Percentiles rank a stretch among this genome's conserved stretches.
These are phyloP conservation scores for Kwoniella botswanensis DNA, from an alignment of 768 basidiomycete genomes.

Conservation along the genomic window DNA sequence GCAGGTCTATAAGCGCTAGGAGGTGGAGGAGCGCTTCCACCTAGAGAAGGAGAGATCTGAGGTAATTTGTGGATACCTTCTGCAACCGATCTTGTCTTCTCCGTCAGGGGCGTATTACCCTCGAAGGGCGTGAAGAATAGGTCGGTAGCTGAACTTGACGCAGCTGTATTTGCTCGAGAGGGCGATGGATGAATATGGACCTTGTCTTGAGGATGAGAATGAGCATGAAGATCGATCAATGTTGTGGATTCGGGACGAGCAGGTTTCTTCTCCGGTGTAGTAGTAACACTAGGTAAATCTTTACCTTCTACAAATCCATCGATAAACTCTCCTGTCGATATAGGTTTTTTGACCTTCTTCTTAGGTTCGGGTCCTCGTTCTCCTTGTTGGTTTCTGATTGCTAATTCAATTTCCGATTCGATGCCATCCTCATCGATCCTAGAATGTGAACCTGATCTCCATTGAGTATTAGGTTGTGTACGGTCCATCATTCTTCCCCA, in stretches of 20 bases:
- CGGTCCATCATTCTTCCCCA: slow-evolving; percentile 18
- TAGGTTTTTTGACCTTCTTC: neutral
- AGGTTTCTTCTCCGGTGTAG: slow-evolving; percentile 8
- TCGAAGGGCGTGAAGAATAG: slow-evolving; percentile 23
- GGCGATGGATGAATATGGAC: neutral
- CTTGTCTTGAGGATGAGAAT: neutral
- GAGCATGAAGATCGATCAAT: slow-evolving; percentile 1
- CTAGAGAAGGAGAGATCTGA: neutral
- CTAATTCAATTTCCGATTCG: neutral
- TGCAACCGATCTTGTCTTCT: slow-evolving; percentile 15
- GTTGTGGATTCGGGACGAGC: slow-evolving; percentile 17
- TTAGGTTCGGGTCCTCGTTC: neutral
- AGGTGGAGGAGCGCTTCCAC: neutral
- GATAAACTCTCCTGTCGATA: neutral
- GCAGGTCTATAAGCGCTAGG: slow-evolving; percentile 10
- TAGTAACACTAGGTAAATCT: neutral
- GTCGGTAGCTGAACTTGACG: slow-evolving; percentile 19
- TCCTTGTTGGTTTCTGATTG: neutral
- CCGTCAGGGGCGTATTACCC: slow-evolving; percentile 22
- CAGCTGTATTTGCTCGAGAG: slow-evolving; percentile 10
- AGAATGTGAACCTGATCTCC: neutral
- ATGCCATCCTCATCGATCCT: neutral
- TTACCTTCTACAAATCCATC: slow-evolving; percentile 8
- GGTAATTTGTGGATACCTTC: slow-evolving; percentile 11
- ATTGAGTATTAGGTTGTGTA: neutral